phyloP scores from a whole-genome alignment of 257 asterid genomes.

The Perilla frutescens region DNA sequence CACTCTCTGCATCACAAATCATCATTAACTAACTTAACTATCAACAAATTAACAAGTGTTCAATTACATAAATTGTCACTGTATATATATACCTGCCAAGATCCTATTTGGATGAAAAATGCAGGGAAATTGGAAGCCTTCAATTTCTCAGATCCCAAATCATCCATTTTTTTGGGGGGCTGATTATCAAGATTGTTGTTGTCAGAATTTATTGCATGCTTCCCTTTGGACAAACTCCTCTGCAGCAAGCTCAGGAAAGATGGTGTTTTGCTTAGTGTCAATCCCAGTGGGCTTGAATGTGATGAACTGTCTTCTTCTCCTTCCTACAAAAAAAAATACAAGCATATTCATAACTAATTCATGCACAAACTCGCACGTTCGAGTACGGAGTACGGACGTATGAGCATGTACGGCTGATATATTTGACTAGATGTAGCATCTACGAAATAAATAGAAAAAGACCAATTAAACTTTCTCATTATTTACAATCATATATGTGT shows the following conservation, averaged over 20 bases:
- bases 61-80: background rate
- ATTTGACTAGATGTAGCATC: background rate
- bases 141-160: slow-evolving; percentile 46
- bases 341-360: no score
- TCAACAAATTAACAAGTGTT: no score
- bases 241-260: slow-evolving; percentile 51
- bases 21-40: no score
- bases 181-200: background rate
- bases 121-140: slow-evolving; percentile 79
- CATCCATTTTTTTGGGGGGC: slow-evolving; percentile 9
- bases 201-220: background rate
- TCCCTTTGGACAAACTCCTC: slow-evolving; percentile 25
- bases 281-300: slow-evolving; percentile 50
- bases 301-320: slow-evolving; percentile 30
- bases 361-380: no score
- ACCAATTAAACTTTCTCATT: no score
- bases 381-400: no score
- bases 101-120: slow-evolving; percentile 47
- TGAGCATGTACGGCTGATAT: background rate
- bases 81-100: slow-evolving; percentile 62
- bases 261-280: slow-evolving; percentile 51
- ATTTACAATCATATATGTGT: no score
- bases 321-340: slow-evolving; percentile 34
- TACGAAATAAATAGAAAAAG: background rate
- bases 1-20: slow-evolving; percentile 39